A percentile compares a stretch with the other conserved stretches of the same genome.
Evolutionary conservation across 306 rosid genomes (phyloP).

Genomic region (Quercus cerris): DNA sequence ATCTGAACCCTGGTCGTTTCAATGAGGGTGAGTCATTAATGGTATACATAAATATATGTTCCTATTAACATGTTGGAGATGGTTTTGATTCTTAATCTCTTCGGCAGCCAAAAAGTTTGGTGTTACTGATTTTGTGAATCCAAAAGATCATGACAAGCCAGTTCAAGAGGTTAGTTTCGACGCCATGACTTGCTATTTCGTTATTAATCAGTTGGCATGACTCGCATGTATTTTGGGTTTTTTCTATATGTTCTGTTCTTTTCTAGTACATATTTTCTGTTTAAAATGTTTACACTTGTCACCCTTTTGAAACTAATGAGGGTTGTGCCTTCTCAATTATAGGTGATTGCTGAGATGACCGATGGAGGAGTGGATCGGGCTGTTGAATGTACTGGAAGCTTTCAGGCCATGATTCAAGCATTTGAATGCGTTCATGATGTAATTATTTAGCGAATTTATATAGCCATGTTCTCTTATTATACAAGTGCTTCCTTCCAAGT

Average conservation of each 20-base stretch:
- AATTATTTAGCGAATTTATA: neutral
- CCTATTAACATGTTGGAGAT: neutral
- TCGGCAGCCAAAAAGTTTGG: conserved; percentile 82
- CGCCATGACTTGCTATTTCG: neutral
- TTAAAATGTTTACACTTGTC: too few relatives aligned
- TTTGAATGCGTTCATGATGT: conserved; percentile 94
- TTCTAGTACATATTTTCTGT: too few relatives aligned
- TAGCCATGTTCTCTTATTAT: neutral
- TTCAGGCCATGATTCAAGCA: conserved; percentile 84
- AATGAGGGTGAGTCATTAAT: neutral
- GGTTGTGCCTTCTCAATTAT: neutral
- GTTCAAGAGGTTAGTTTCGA: conserved; percentile 57
- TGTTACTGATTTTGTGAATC: conserved; percentile 77
- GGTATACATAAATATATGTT: neutral
- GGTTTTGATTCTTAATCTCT: neutral
- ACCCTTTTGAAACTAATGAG: too few relatives aligned
- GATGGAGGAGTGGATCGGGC: conserved; percentile 89
- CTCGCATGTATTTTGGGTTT: too few relatives aligned
- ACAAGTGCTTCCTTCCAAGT: too few relatives aligned
- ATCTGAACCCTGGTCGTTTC: neutral
- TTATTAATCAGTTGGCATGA: neutral
- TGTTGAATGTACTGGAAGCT: conserved; percentile 82
- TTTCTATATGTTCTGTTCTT: too few relatives aligned
- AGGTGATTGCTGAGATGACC: conserved; percentile 87
- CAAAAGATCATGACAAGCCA: conserved; percentile 81